These are phyloP conservation scores for Syzygium oleosum DNA, from an alignment of 345 rosid species.

Conservation along the genomic window DNA sequence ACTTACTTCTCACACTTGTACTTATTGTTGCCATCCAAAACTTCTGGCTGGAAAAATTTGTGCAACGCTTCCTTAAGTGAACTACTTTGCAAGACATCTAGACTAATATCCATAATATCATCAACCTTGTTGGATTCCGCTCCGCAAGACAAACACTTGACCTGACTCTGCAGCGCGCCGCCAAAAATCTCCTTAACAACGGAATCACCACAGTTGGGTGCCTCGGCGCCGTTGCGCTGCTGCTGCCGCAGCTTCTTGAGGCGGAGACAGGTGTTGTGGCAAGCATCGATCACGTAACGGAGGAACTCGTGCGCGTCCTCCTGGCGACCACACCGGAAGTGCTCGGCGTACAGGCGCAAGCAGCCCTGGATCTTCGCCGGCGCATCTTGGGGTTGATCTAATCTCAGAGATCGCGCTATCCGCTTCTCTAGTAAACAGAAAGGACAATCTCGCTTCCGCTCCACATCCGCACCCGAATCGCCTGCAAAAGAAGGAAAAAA, in stretches of 20 bases:
- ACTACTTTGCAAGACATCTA: constrained; percentile 58
- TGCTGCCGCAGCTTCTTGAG: constrained; percentile 56
- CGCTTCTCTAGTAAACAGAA: constrained; percentile 82
- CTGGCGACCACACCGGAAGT: constrained; percentile 71
- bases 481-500: constrained; percentile 19
- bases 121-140: constrained; percentile 87
- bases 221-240: constrained; percentile 14
- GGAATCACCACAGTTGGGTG: constrained; percentile 3
- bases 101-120: constrained; percentile 96
- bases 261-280: constrained; percentile 84
- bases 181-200: constrained; percentile 91
- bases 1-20: constrained; percentile 83
- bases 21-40: constrained; percentile 90
- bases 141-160: constrained; percentile 83
- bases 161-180: constrained; percentile 94
- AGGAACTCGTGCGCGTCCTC: constrained; percentile 98
- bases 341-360: constrained; percentile 61
- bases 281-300: constrained; percentile 87
- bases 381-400: constrained; percentile 47
- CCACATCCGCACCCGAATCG: constrained; percentile 46
- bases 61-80: constrained; percentile 78
- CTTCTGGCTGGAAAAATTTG: constrained; percentile 84
- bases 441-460: constrained; percentile 70
- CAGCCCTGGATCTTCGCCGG: constrained; percentile 65
- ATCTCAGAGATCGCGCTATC: constrained; percentile 66